A percentile compares a stretch with the other conserved stretches of the same genome.
Evolutionary conservation across 257 asterid species (phyloP).

Genomic region (Penstemon eatonii): DNA sequence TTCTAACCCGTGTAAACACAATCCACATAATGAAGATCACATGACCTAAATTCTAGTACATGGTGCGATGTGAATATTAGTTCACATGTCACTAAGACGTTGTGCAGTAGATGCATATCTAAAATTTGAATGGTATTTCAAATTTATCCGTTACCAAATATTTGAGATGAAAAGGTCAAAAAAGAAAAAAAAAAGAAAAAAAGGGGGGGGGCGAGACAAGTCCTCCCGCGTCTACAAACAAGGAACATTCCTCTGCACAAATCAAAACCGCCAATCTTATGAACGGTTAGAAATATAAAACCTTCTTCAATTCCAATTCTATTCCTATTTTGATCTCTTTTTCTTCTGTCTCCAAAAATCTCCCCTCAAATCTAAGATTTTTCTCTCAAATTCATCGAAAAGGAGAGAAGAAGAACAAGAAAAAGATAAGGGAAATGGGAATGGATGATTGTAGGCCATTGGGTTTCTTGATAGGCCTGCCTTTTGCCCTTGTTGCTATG

Average conservation of each 20-base stretch:
- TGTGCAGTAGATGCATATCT: no score
- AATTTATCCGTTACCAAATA: no score
- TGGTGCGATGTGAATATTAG: no score
- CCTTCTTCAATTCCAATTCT: neutral
- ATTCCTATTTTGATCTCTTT: neutral
- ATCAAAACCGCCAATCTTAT: constrained; percentile 7
- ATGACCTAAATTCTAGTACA: no score
- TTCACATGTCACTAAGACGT: no score
- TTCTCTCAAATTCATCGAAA: neutral
- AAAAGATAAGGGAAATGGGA: constrained; percentile 18
- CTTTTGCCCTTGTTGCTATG: constrained; percentile 52
- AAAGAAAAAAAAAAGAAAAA: no score
- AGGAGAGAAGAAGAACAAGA: neutral
- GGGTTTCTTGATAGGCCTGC: constrained; percentile 62
- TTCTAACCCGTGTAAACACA: no score
- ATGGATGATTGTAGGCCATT: constrained; percentile 53
- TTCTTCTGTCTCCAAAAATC: neutral
- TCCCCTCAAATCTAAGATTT: neutral
- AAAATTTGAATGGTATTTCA: no score
- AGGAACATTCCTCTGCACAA: neutral
- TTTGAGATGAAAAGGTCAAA: no score
- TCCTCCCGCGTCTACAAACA: no score
- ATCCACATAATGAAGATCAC: no score
- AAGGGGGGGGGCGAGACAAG: no score
- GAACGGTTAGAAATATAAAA: constrained; percentile 18